Percentiles rank a stretch among this genome's conserved stretches.
These are phyloP conservation scores for Verticillium longisporum DNA, from an alignment of 2,329 filamentous ascomycete species.

Conservation along the genomic window DNA sequence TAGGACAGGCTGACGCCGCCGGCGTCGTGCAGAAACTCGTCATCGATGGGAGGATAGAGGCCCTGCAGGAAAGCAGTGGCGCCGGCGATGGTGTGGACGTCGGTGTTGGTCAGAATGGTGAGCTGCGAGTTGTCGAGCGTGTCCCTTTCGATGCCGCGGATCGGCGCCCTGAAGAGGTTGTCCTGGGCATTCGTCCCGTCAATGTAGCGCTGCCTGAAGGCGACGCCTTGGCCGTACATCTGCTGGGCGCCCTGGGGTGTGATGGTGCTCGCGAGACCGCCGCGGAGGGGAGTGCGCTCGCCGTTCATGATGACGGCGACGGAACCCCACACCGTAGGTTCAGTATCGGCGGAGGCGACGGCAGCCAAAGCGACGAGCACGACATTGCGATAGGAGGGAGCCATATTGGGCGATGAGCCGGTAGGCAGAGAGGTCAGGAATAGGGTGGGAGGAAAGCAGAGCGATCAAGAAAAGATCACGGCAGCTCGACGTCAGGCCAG, in stretches of 20 bases:
- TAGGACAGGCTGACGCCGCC: conserved; percentile 17
- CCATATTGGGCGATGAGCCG: not conserved
- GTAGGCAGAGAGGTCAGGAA: not conserved
- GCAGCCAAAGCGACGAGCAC: not conserved
- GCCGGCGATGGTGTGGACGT: conserved; percentile 52
- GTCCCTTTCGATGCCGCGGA: conserved; percentile 33
- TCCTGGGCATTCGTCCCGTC: conserved; percentile 7
- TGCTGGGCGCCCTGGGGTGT: conserved; percentile 50
- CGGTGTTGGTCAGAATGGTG: conserved; percentile 29
- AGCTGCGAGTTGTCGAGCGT: conserved; percentile 44
- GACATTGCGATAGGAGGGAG: not conserved
- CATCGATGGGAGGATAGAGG: conserved; percentile 66
- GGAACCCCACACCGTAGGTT: conserved; percentile 39
- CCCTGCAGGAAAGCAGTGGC: conserved; percentile 77
- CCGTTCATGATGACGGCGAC: conserved; percentile 44
- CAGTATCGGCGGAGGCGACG: not conserved
- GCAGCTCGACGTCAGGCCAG: not conserved
- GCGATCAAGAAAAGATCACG: not conserved
- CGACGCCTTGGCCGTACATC: conserved; percentile 37
- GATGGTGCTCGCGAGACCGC: conserved; percentile 24
- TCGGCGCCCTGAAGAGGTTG: conserved; percentile 16
- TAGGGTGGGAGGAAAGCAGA: not conserved
- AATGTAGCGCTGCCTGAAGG: conserved; percentile 45
- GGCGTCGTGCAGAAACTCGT: conserved; percentile 27
- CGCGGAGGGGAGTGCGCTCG: conserved; percentile 40